phyloP scores from a whole-genome alignment of 2,329 filamentous ascomycete genomes.

The Endoconidiophora polonica region DNA sequence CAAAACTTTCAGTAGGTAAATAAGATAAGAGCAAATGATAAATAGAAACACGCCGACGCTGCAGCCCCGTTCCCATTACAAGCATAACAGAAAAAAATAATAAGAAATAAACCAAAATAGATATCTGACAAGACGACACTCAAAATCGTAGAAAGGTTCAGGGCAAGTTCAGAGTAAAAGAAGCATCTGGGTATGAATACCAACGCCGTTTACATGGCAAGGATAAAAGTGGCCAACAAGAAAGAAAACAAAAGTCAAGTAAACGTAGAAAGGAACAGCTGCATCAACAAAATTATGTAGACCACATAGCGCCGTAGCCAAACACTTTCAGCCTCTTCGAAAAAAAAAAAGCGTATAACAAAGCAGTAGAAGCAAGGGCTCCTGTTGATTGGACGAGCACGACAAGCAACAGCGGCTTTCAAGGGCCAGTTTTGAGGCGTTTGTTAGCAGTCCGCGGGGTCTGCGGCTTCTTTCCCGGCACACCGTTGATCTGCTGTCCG shows the following conservation, averaged over 20 bases:
- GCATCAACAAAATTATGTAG: too few species aligned
- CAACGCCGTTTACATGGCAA: too few species aligned
- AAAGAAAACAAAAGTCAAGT: background rate
- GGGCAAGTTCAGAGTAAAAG: background rate
- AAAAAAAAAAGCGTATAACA: background rate
- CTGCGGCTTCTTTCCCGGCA: constrained; percentile 37
- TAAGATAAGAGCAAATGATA: too few species aligned
- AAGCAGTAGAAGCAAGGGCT: background rate
- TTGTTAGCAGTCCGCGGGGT: constrained; percentile 34
- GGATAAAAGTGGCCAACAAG: background rate
- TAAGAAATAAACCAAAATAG: background rate
- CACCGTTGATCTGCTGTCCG: constrained; percentile 32
- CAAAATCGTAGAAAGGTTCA: background rate
- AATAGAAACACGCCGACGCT: constrained; percentile 7
- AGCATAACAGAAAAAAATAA: background rate
- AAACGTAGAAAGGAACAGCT: background rate
- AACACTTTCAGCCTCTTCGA: too few species aligned
- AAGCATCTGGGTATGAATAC: background rate
- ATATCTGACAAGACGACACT: background rate
- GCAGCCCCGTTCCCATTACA: constrained; percentile 7
- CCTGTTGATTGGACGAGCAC: background rate
- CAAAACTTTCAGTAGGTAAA: too few species aligned
- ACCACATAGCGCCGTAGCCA: too few species aligned
- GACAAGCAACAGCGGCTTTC: background rate
- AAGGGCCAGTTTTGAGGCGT: constrained; percentile 9